Evolutionary conservation across 352 stramenopile genomes (phyloP).

Genomic region (Phytopythium delawarense): DNA sequence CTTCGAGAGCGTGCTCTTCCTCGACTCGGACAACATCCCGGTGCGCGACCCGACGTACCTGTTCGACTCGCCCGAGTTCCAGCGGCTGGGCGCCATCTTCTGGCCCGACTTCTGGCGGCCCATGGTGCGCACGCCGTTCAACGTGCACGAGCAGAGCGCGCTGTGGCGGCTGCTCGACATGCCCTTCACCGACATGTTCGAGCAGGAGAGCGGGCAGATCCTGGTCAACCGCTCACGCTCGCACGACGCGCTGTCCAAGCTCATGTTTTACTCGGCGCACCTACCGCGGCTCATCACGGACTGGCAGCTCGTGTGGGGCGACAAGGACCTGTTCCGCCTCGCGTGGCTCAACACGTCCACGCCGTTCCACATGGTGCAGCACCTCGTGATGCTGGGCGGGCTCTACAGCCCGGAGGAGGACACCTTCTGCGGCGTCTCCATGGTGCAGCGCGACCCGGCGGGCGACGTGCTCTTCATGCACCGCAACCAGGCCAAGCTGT

Average conservation of each 20-base stretch:
- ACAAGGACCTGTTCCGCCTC: conserved; percentile 85
- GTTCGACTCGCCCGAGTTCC: conserved; percentile 70
- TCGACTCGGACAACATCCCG: conserved; percentile 83
- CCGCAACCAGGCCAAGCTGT: conserved; percentile 77
- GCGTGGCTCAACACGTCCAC: conserved; percentile 75
- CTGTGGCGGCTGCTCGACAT: conserved; percentile 77
- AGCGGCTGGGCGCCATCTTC: conserved; percentile 59
- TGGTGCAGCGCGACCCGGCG: conserved; percentile 69
- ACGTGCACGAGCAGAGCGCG: conserved; percentile 63
- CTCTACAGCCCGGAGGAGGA: conserved; percentile 41
- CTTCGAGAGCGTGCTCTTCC: conserved; percentile 75
- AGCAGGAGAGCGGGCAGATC: conserved; percentile 79
- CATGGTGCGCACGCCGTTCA: conserved; percentile 54
- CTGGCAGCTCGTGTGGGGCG: conserved; percentile 66
- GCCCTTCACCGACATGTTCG: conserved; percentile 85
- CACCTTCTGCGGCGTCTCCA: conserved; percentile 77
- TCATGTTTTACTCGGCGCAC: conserved; percentile 79
- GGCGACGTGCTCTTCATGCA: conserved; percentile 81
- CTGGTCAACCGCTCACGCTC: conserved; percentile 53
- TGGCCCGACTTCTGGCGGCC: conserved; percentile 86
- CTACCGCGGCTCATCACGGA: conserved; percentile 53
- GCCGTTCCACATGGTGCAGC: conserved; percentile 64
- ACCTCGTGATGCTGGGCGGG: conserved; percentile 48
- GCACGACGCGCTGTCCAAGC: conserved; percentile 43
- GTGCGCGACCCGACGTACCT: conserved; percentile 77